Base-by-base conservation (phyloP, 1,284 basidiomycete species). In the Ganoderma lingzhi region DNA sequence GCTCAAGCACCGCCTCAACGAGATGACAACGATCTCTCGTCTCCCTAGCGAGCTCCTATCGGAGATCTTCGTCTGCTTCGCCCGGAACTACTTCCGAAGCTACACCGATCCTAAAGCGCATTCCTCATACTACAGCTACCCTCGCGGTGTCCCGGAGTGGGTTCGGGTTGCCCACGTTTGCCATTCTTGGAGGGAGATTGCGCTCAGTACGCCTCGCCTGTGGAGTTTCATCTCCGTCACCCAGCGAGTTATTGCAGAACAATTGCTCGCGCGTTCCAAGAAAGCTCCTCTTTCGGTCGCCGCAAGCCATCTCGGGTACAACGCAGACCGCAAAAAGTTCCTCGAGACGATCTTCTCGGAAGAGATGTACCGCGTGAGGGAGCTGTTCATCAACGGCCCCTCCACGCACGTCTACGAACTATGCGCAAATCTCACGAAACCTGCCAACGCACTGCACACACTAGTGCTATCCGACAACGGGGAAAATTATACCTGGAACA, bases 41-140 rank as follows among this genome's bases (percentile, higher is more conserved):
- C 63, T 73, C 14, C 71, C 67, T n/a, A 44, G 67, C 9, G 69
- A 73, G 48, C 12, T 73, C 9, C 61, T 73, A 32, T 66, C 71
- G 4, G 69, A 73, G 45, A 58, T 73, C 4, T 73, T 73, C 56
- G 15, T 67, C 3, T 66, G 68, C n/a, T 30, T 70, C 8, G 63
- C 45, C 8, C 39, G 45, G 9, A 45, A 53, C 1, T 41, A 58
- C 28, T 64, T 30, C 55, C 10, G 63, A 55, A 48, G 37, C 12
- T 71, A 67, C 62, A 48, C 61, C n/a, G 17, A 42, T 4, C 37
- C 23, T 17, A 39, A 63, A 3, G 8, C 17, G 2, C 51, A 39
- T n/a, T n/a, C 3, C 42, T 37, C 51, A 10, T 41, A 44, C 56
- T 14, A 56, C 28, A 53, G 30, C 15, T 45, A 48, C 15, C 63